Evolutionary conservation across 2,329 filamentous ascomycete species (phyloP).

Genomic region (Escovopsis sp.): DNA sequence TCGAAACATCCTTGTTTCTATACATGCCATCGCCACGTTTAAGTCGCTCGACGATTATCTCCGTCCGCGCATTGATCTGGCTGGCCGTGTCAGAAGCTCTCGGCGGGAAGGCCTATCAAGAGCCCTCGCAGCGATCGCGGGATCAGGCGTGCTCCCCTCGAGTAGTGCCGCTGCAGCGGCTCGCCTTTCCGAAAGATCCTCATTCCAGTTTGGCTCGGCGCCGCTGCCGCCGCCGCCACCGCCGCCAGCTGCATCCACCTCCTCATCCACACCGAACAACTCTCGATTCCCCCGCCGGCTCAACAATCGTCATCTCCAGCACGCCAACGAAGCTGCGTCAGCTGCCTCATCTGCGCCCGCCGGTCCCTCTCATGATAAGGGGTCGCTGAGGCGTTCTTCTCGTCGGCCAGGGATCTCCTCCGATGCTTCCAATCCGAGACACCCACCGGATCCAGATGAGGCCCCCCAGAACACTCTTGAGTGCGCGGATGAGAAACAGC

Average conservation of each 20-base stretch:
- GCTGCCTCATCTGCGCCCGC: conserved; percentile 31
- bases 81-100: conserved; percentile 49
- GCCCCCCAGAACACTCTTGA: conserved; percentile 59
- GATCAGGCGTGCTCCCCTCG: conserved; percentile 47
- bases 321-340: conserved; percentile 24
- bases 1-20: conserved; percentile 93
- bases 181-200: conserved; percentile 30
- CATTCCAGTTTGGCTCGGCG: conserved; percentile 20
- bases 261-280: conserved; percentile 24
- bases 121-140: conserved; percentile 63
- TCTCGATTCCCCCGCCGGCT: conserved; percentile 30
- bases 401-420: conserved; percentile 40
- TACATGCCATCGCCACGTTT: conserved; percentile 95
- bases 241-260: conserved; percentile 6
- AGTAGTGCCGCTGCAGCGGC: conserved; percentile 30
- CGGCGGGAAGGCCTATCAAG: conserved; percentile 51
- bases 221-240: conserved; percentile 19
- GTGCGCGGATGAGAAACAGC: conserved; percentile 80
- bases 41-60: conserved; percentile 94
- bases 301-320: conserved; percentile 30
- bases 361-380: conserved; percentile 41
- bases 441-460: conserved; percentile 40
- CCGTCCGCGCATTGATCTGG: conserved; percentile 69
- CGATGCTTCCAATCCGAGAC: conserved; percentile 36
- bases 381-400: conserved; percentile 43